These are phyloP conservation scores for Thielaviopsis populi DNA, from an alignment of 2,329 filamentous ascomycete genomes.

Conservation along the genomic window DNA sequence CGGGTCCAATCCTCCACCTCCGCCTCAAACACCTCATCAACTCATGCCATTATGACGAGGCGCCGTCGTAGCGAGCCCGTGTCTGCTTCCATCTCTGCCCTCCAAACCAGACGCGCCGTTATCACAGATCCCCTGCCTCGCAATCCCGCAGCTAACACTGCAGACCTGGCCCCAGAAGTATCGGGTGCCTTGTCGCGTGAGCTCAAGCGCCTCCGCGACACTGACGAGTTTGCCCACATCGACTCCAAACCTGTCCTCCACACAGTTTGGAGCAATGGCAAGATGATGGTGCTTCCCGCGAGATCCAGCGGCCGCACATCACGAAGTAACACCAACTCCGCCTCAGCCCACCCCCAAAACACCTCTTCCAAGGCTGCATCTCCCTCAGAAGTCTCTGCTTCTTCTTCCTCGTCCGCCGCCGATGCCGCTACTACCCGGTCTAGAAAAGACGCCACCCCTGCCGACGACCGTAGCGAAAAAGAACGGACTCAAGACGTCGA, in stretches of 20 bases:
- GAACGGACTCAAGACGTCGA: constrained; percentile 23
- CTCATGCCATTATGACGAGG: background rate
- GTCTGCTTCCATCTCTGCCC: background rate
- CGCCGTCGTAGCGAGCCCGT: constrained; percentile 10
- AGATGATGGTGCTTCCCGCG: constrained; percentile 36
- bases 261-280: constrained; percentile 51
- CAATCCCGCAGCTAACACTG: constrained; percentile 44
- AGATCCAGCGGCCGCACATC: constrained; percentile 26
- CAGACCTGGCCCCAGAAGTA: constrained; percentile 37
- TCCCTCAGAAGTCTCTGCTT: background rate
- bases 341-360: background rate
- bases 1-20: constrained; percentile 28
- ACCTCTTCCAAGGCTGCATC: background rate
- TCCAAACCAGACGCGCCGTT: constrained; percentile 7
- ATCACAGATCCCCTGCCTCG: constrained; percentile 26
- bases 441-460: constrained; percentile 17
- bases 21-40: background rate
- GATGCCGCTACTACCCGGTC: background rate
- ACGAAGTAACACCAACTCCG: constrained; percentile 23
- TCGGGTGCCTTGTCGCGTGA: constrained; percentile 39
- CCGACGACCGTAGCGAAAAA: constrained; percentile 17
- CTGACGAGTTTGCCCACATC: constrained; percentile 45
- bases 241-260: constrained; percentile 42
- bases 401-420: background rate
- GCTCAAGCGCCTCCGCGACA: constrained; percentile 43